phyloP scores from a whole-genome alignment of 2,329 filamentous ascomycete genomes.

The Eutypella sp. region DNA sequence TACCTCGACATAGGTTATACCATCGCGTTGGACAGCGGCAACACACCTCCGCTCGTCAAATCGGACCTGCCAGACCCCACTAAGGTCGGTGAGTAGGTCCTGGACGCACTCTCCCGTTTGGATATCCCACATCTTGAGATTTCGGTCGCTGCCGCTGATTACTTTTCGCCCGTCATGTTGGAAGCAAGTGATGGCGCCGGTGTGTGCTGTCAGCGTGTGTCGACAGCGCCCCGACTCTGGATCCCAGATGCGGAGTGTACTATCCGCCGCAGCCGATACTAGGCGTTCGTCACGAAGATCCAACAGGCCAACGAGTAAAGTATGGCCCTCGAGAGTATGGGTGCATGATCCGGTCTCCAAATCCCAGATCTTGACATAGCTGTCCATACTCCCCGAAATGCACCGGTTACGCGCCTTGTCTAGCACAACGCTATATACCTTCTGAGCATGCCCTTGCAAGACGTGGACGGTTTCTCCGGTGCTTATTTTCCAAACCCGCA shows the following conservation, averaged over 20 bases:
- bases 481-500: conserved; percentile 95
- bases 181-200: conserved; percentile 96
- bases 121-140: conserved; percentile 98
- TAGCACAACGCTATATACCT: conserved; percentile 95
- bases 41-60: conserved; percentile 95
- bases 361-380: conserved; percentile 96
- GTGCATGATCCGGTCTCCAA: conserved; percentile 79
- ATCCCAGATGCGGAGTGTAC: conserved; percentile 94
- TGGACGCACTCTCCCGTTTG: conserved; percentile 86
- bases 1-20: conserved; percentile 93
- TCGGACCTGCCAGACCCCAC: conserved; percentile 98
- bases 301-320: conserved; percentile 83
- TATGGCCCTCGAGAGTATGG: conserved; percentile 88
- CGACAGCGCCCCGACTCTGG: conserved; percentile 88
- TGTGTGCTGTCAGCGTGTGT: conserved; percentile 86
- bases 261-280: conserved; percentile 92
- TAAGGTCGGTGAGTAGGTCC: conserved; percentile 87
- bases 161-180: conserved; percentile 97
- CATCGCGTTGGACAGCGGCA: conserved; percentile 89
- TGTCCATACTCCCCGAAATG: conserved; percentile 98
- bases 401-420: conserved; percentile 89
- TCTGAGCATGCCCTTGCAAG: conserved; percentile 80
- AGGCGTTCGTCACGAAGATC: conserved; percentile 86
- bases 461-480: conserved; percentile 84
- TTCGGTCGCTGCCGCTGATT: conserved; percentile 91